These are phyloP conservation scores for Naegleria gruberi DNA, from an alignment of 208 protist species.

Conservation along the genomic window DNA sequence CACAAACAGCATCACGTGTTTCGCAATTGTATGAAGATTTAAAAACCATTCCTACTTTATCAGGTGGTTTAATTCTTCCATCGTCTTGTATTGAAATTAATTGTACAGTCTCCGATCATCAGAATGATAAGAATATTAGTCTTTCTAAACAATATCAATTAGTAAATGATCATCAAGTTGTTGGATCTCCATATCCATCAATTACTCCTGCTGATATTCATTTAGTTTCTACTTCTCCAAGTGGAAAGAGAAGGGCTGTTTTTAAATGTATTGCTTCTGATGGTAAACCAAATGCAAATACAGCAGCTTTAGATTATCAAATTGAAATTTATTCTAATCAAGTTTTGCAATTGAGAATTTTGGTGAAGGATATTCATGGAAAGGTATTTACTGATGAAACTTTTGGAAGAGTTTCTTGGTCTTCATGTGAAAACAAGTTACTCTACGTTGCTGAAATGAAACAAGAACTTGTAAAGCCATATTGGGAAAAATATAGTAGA, in stretches of 20 bases:
- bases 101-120: neutral
- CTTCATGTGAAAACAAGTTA: neutral
- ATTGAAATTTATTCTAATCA: neutral
- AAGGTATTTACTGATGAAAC: neutral
- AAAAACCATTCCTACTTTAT: neutral
- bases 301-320: neutral
- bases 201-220: neutral
- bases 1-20: neutral
- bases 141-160: neutral
- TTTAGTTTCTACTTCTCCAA: neutral
- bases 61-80: neutral
- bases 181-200: neutral
- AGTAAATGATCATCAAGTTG: neutral
- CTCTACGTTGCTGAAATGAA: neutral
- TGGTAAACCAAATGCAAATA: neutral
- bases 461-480: neutral
- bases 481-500: neutral
- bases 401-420: constrained; percentile 2
- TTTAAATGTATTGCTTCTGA: neutral
- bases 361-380: constrained; percentile 7
- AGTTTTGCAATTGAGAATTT: neutral
- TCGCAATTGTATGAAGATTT: neutral
- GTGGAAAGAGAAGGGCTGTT: neutral
- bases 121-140: neutral
- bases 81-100: neutral